Evolutionary conservation across 2,329 filamentous ascomycete species (phyloP).

Genomic region (Ophiostoma ips): DNA sequence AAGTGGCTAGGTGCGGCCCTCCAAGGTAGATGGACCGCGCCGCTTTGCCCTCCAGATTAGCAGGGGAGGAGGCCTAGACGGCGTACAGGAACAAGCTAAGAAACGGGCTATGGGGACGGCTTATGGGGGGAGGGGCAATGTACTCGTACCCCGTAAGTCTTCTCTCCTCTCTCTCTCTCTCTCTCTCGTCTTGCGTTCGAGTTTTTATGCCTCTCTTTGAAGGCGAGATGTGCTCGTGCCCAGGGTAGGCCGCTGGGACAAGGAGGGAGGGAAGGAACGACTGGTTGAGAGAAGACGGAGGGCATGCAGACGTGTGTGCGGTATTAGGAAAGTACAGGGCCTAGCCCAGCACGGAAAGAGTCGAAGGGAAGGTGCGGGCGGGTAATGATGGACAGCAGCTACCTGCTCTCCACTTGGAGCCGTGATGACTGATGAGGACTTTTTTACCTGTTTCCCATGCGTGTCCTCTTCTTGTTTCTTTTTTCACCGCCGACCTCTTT

Average conservation of each 20-base stretch:
- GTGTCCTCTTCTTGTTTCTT: no score
- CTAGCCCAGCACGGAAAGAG: slow-evolving; percentile 13
- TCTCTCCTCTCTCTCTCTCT: background rate
- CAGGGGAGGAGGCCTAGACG: background rate
- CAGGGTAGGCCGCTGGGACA: background rate
- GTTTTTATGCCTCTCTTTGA: background rate
- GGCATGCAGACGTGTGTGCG: background rate
- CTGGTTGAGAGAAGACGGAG: background rate
- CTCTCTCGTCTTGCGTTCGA: no score
- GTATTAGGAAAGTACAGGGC: background rate
- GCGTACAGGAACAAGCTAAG: background rate
- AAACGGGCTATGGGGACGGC: background rate
- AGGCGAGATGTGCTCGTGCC: background rate
- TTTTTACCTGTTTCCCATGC: no score
- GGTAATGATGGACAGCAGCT: slow-evolving; percentile 10
- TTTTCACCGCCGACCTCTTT: no score
- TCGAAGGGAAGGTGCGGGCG: slow-evolving; percentile 8
- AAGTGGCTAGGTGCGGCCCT: slow-evolving; percentile 9
- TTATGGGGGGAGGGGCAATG: background rate
- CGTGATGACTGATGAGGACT: no score
- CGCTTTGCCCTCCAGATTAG: slow-evolving; percentile 2
- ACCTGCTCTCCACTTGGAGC: no score
- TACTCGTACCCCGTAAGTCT: background rate
- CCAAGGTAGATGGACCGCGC: slow-evolving; percentile 13
- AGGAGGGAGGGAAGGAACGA: background rate